Base-by-base conservation (phyloP, 2,329 filamentous ascomycete genomes). In the Hysterium pulicare region DNA sequence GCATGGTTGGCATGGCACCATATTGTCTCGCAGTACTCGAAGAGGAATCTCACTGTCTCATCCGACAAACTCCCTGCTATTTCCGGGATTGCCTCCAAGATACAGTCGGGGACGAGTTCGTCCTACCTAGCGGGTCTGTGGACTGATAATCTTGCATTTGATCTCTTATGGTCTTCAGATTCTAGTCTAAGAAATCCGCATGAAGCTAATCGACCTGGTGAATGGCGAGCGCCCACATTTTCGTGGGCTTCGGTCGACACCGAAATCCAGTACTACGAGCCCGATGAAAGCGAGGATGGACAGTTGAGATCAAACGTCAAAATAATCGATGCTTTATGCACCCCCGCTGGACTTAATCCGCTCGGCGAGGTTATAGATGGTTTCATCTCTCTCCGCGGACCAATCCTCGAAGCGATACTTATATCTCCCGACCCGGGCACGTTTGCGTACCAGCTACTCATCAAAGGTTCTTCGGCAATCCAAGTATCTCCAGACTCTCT, bases 81-180 rank as follows among this genome's bases (percentile, higher is more conserved):
- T 17, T 64, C 61, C 8, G 62, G 62, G 3, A 61, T 66, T 16
- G 61, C 62, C n/a, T 49, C 42, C 19, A 61, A 58, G 32, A 59
- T 65, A 24, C 47, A 52, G 22, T 51, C 54, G 31, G 57, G 55
- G 10, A 61, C 60, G 7, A 42, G 51, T 10, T 62, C 59, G 1
- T 46, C 50, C 2, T 66, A 64, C 19, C n/a, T 64, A n/a, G 58
- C 58, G 11, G 62, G 63, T n/a, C 31, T 65, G 0, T 65, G 62
- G 61, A 57, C 57, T 35, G 43, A 46, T 10, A 60, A 62, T n/a
- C 34, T 65, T 11, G 53, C 55, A 3, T 53, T 48, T 7, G 62
- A 61, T 41, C 36, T 65, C 9, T 44, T 65, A n/a, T 65, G 61
- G 62, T 47, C 39, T 17, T 23, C 50, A 17, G 47, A 37, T 23